These are phyloP conservation scores for Sonneratia alba DNA, from an alignment of 345 rosid species.

Conservation along the genomic window DNA sequence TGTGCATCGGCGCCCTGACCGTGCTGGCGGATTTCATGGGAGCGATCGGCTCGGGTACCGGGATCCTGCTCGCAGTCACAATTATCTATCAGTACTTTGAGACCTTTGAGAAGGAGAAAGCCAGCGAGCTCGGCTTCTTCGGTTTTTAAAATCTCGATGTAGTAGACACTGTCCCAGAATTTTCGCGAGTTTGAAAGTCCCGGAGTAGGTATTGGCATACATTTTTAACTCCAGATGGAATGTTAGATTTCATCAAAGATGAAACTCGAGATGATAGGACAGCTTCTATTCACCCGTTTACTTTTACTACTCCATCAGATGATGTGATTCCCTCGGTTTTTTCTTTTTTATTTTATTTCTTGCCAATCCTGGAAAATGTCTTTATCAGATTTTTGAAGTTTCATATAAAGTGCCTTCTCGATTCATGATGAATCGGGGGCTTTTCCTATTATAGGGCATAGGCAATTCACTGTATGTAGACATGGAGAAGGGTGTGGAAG, in stretches of 20 bases:
- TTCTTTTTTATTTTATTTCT: too few species aligned
- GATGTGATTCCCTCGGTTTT: too few species aligned
- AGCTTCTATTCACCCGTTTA: neutral
- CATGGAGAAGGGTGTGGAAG: too few species aligned
- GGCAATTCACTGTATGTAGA: too few species aligned
- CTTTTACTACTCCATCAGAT: neutral
- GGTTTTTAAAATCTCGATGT: conserved; percentile 38
- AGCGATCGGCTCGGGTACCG: conserved; percentile 82
- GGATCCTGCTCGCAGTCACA: conserved; percentile 77
- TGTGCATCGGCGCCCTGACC: conserved; percentile 78
- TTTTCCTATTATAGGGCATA: too few species aligned
- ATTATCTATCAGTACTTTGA: conserved; percentile 85
- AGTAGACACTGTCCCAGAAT: neutral
- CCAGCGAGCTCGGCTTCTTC: conserved; percentile 80
- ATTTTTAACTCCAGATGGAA: neutral
- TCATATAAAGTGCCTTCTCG: too few species aligned
- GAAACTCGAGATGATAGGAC: neutral
- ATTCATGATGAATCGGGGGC: too few species aligned
- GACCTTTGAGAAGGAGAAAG: conserved; percentile 84
- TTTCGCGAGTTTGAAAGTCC: neutral
- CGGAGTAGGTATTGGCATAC: neutral
- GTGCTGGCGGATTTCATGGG: conserved; percentile 92
- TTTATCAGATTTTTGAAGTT: too few species aligned
- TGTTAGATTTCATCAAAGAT: neutral
- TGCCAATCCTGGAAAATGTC: too few species aligned